Evolutionary conservation across 2,329 filamentous ascomycete species (phyloP).

Genomic region (Myriosclerotinia scirpicola): DNA sequence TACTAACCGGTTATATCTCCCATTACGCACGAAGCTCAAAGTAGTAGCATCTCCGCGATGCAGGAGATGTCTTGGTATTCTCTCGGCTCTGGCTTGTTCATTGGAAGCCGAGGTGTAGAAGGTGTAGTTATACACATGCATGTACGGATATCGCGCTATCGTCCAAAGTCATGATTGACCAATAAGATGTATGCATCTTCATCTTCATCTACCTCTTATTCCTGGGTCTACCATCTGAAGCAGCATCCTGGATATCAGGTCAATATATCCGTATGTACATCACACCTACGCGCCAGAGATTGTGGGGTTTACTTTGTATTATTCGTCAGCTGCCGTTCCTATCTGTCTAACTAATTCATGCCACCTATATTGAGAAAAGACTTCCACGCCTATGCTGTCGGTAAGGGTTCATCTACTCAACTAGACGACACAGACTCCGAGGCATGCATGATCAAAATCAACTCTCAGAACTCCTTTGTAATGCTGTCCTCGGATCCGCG

Average conservation of each 20-base stretch:
- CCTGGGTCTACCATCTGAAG: slow-evolving; percentile 2
- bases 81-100: no score
- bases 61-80: neutral
- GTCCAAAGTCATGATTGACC: neutral
- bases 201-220: neutral
- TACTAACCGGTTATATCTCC: neutral
- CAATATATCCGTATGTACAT: neutral
- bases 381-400: neutral
- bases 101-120: neutral
- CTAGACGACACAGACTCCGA: neutral
- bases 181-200: neutral
- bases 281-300: neutral
- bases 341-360: neutral
- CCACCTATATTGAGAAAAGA: neutral
- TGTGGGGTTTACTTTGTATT: neutral
- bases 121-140: neutral
- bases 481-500: neutral
- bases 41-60: neutral
- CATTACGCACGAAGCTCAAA: neutral
- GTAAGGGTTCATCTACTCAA: neutral
- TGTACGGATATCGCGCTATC: neutral
- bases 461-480: neutral
- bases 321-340: neutral
- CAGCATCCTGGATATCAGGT: neutral
- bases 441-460: neutral